Evolutionary conservation across 768 basidiomycete genomes (phyloP).

Genomic region (Filobasidium floriforme): DNA sequence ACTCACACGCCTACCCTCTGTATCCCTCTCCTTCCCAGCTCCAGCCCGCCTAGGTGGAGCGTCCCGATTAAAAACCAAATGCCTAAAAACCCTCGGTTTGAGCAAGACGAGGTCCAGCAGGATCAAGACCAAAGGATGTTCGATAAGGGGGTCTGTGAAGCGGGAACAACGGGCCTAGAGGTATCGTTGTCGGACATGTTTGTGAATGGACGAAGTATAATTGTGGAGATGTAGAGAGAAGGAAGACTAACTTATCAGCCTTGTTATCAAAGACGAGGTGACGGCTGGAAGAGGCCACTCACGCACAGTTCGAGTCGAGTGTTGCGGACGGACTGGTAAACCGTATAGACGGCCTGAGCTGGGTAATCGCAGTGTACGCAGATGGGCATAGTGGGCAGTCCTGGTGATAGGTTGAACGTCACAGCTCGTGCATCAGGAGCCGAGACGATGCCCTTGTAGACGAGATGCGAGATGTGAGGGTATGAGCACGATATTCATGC

Average conservation of each 20-base stretch:
- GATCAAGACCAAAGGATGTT: conserved; percentile 41
- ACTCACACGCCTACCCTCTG: not conserved
- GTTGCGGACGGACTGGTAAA: conserved; percentile 43
- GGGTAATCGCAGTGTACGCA: conserved; percentile 41
- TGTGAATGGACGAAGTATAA: too few relatives aligned
- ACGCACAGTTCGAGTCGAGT: conserved; percentile 44
- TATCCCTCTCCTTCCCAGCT: not conserved
- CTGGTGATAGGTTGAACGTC: not conserved
- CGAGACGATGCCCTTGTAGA: too few relatives aligned
- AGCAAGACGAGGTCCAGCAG: conserved; percentile 44
- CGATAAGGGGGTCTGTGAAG: conserved; percentile 44
- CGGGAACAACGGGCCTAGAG: conserved; percentile 33
- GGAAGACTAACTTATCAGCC: too few relatives aligned
- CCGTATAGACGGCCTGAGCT: conserved; percentile 39
- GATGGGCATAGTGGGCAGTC: conserved; percentile 33
- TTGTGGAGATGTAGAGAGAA: too few relatives aligned
- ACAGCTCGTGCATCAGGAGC: too few relatives aligned
- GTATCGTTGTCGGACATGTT: too few relatives aligned
- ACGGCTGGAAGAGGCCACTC: conserved; percentile 18
- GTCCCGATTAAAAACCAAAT: conserved; percentile 43
- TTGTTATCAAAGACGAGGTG: too few relatives aligned
- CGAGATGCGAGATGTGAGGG: too few relatives aligned
- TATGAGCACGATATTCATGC: too few relatives aligned
- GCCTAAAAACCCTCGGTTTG: conserved; percentile 42
- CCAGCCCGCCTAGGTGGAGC: conserved; percentile 24